phyloP scores from a whole-genome alignment of 257 asterid genomes.

The Paraleonurus japonicus region DNA sequence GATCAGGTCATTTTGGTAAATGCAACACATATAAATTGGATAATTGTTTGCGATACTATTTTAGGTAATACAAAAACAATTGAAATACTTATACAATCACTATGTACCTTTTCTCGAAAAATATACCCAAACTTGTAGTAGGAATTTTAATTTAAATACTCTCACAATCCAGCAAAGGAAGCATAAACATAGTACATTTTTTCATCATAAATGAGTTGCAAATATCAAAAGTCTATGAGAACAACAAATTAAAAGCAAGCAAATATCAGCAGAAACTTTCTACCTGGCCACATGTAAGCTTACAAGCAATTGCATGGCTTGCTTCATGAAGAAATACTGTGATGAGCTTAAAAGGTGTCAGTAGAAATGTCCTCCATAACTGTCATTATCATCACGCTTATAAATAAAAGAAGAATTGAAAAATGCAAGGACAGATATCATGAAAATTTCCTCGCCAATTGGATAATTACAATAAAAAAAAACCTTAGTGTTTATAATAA shows the following conservation, averaged over 20 bases:
- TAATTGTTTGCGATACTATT: not conserved
- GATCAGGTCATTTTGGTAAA: conserved; percentile 11
- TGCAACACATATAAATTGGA: not conserved
- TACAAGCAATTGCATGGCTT: conserved; percentile 95
- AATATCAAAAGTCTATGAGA: not conserved
- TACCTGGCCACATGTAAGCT: conserved; percentile 96
- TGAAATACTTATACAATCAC: not conserved
- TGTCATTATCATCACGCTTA: conserved; percentile 35
- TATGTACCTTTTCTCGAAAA: not conserved
- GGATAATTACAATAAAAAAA: not conserved
- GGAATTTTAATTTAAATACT: not conserved
- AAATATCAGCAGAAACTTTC: conserved; percentile 2
- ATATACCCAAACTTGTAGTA: not conserved
- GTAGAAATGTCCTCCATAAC: conserved; percentile 90
- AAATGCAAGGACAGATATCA: not conserved
- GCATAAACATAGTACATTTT: not conserved
- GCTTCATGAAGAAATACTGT: conserved; percentile 96
- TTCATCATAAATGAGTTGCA: not conserved
- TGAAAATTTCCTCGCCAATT: not conserved
- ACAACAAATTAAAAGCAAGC: conserved; percentile 8
- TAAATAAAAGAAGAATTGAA: conserved; percentile 11
- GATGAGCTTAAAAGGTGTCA: conserved; percentile 91
- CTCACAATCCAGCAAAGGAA: not conserved
- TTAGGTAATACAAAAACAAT: no score
- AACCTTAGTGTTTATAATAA: not conserved